Evolutionary conservation across 2,329 filamentous ascomycete genomes (phyloP), one percentile per base, ranked within the genome.

Genomic region (Basipetospora chlamydospora): DNA sequence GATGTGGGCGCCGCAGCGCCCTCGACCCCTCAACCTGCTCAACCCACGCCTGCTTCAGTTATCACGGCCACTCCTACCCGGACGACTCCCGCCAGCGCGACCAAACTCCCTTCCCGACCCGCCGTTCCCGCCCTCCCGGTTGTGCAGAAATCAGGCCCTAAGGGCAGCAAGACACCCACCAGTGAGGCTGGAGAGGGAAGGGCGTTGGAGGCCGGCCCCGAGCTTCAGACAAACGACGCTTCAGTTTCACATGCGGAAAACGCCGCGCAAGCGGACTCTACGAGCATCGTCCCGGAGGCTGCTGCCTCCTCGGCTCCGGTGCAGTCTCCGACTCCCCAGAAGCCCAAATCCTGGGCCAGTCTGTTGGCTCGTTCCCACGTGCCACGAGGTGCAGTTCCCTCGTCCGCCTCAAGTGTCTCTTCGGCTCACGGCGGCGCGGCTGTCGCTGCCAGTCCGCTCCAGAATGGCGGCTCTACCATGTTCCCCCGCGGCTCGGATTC

Each of bases 401-500:
- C n/a, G n/a, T n/a, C n/a, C n/a, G 22, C 45, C 9, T 33, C 33
- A 15, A 46, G 42, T 13, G 33, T 41, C 5, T 37, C 44, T 18
- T 63, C 55, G 51, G 44, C 41, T 16, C 41, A 41, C n/a, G 28
- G 48, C 18, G 26, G 18, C 28, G 39, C 40, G 5, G 28, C 44
- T 22, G 20, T 20, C 21, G 25, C 35, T 17, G 28, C 28, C 8
- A 22, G 39, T 12, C 39, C 49, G n/a, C 47, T 46, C 16, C 48
- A 44, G 26, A 43, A 52, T 26, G 44, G 46, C 6, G 43, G 53
- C 12, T 48, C 54, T n/a, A 28, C 12, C 8, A 22, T 30, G 12
- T 64, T 68, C 40, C 45, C 58, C 6, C 64, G 64, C 46, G 49
- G 60, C 15, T 52, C 56, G 17, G 75, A 52, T 54, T 78, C 81